Percentiles rank a stretch among this genome's conserved stretches.
Conservation (phyloP, 1,284 basidiomycete genomes). For the Rhodotorula glutinis region DNA sequence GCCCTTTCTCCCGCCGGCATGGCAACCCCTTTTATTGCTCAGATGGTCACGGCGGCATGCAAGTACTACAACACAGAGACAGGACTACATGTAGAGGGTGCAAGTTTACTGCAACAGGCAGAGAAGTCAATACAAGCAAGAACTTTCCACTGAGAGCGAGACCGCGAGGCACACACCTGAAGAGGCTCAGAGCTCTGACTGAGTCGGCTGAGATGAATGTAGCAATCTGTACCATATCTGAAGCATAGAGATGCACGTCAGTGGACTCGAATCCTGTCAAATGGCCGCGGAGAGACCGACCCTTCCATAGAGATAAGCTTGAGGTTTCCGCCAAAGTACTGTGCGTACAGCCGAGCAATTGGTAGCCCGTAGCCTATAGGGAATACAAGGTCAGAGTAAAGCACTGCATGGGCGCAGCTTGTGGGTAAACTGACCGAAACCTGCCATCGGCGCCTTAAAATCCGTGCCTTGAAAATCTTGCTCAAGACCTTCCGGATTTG, state of each 20-base stretch:
- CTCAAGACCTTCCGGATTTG: conserved; percentile 82
- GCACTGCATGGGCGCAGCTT: neutral
- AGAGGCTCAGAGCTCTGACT: conserved; percentile 36
- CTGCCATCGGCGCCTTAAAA: conserved; percentile 98
- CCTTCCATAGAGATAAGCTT: conserved; percentile 97
- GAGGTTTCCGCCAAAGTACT: conserved; percentile 97
- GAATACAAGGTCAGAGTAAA: neutral
- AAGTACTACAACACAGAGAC: no score
- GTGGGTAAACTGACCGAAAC: conserved; percentile 61
- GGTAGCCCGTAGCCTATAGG: conserved; percentile 73
- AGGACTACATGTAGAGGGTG: no score
- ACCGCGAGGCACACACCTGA: conserved; percentile 11
- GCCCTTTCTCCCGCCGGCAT: no score
- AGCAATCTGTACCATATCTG: conserved; percentile 40
- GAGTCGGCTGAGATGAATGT: conserved; percentile 35
- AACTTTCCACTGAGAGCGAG: no score
- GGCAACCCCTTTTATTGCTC: no score
- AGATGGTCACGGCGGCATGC: no score
- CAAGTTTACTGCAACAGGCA: no score
- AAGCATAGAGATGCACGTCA: neutral
- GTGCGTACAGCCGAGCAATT: conserved; percentile 65
- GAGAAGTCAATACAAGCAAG: no score
- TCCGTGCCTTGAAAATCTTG: conserved; percentile 84
- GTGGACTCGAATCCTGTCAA: neutral
- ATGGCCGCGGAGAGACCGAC: conserved; percentile 57